phyloP scores from a whole-genome alignment of 768 basidiomycete genomes.

The Mycena maculata region DNA sequence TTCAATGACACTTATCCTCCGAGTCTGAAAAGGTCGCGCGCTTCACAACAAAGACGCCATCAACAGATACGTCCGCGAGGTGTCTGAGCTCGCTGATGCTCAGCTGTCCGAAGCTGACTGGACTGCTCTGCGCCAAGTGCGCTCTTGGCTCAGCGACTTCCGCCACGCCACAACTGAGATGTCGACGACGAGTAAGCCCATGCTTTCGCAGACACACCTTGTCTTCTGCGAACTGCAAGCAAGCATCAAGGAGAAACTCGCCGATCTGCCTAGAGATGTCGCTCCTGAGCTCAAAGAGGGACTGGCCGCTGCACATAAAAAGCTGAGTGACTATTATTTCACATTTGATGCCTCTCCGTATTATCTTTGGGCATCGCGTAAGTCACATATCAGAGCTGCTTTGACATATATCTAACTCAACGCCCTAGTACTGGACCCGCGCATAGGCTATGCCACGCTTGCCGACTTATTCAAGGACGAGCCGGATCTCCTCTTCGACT shows the following conservation, averaged over 20 bases:
- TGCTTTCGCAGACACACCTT: constrained; percentile 31
- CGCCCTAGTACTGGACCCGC: constrained; percentile 17
- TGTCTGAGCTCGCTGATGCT: background rate
- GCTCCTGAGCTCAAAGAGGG: constrained; percentile 20
- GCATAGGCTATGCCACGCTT: constrained; percentile 21
- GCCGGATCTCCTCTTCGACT: background rate
- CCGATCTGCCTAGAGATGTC: constrained; percentile 17
- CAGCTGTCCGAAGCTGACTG: constrained; percentile 19
- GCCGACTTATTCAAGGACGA: constrained; percentile 26
- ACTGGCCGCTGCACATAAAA: constrained; percentile 27
- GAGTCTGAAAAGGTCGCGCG: no score
- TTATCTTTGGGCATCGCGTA: constrained; percentile 29
- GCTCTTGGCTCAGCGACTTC: constrained; percentile 18
- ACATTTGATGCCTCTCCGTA: constrained; percentile 31
- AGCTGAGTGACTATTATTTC: constrained; percentile 37
- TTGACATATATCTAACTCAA: background rate
- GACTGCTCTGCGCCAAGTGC: constrained; percentile 8
- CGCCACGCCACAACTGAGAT: constrained; percentile 29
- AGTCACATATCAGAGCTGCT: background rate
- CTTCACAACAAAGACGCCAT: background rate
- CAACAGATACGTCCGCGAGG: background rate
- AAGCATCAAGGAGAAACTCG: constrained; percentile 8
- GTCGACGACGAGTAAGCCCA: constrained; percentile 34
- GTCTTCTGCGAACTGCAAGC: constrained; percentile 32
- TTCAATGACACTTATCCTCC: no score